These are phyloP conservation scores for Lophiotrema nucula DNA, from an alignment of 495 filamentous ascomycete species.

Conservation along the genomic window DNA sequence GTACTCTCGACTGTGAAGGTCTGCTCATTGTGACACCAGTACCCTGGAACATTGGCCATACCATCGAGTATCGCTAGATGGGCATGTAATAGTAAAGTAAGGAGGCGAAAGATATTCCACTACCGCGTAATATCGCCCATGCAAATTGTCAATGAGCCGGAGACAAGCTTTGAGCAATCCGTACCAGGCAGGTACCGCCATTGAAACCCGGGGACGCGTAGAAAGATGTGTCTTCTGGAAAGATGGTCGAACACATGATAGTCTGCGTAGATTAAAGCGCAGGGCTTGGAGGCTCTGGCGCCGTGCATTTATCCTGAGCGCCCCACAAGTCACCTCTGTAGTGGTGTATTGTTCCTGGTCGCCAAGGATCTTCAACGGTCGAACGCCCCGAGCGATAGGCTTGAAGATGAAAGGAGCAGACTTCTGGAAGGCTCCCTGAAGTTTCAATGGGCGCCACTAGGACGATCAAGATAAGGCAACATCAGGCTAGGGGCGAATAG, in stretches of 20 bases:
- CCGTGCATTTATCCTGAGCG: conserved; percentile 20
- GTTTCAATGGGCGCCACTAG: no score
- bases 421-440: conserved; percentile 33
- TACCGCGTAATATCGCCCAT: conserved; percentile 7
- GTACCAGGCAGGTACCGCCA: conserved; percentile 8
- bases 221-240: conserved; percentile 29
- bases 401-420: conserved; percentile 7
- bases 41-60: no score
- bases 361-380: not conserved
- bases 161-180: conserved; percentile 22
- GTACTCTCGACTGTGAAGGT: no score
- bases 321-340: conserved; percentile 11
- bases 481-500: no score
- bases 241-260: conserved; percentile 18
- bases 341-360: conserved; percentile 12
- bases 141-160: conserved; percentile 19
- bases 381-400: not conserved
- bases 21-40: no score
- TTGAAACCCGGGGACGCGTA: conserved; percentile 5
- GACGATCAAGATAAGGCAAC: no score
- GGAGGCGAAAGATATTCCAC: no score
- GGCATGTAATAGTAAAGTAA: no score
- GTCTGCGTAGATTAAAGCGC: conserved; percentile 12
- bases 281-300: conserved; percentile 7
- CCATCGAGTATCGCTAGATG: no score